Base-by-base conservation (phyloP, 306 rosid genomes). In the Lagenaria siceraria region DNA sequence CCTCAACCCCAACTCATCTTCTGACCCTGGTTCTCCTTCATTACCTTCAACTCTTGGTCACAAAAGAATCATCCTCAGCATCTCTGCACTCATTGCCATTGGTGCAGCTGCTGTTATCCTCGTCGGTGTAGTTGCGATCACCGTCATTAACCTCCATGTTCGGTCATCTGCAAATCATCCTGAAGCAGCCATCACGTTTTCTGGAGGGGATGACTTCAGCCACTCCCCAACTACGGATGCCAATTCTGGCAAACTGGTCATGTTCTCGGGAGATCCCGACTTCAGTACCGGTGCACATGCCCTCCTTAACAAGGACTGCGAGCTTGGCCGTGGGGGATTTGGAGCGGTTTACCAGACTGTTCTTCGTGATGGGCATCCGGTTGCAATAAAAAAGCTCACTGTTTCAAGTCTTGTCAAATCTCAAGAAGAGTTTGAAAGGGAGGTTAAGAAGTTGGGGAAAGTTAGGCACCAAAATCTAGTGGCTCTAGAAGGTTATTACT, bases 261-360 rank as follows among this genome's bases (percentile, higher is more conserved):
- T 96, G 99, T 96, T 96, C 86, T 92, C 99, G 1, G 99, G 99
- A 11, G 99, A 90, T 52, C 98, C 96, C 15, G 99, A 92, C 77
- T 92, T 96, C 87, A 92, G 96, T 85, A 88, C 93, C 3, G 96
- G 99, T 24, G 96, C 98, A 3, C 99, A 96, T 77, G 97, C 99
- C 75, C 87, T 96, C 69, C 98, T 96, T 81, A 96, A 92, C 81
- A 96, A 96, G 88, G 98, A 96, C 72, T 96, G 98, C 33, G 99
- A 96, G 89, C 99, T 96, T 69, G 99, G 99, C 22, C 97, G 98
- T 36, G 99, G 99, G 2, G 99, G 99, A 42, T 96, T 96, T 31
- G 99, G 99, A 52, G 91, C 98, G 10, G 99, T 96, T 36, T 96
- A 96, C 78, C 84, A 84, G 78, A 90, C 98, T 7, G 93, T 88